Conservation (phyloP, 345 rosid species). For the Mercurialis annua region DNA sequence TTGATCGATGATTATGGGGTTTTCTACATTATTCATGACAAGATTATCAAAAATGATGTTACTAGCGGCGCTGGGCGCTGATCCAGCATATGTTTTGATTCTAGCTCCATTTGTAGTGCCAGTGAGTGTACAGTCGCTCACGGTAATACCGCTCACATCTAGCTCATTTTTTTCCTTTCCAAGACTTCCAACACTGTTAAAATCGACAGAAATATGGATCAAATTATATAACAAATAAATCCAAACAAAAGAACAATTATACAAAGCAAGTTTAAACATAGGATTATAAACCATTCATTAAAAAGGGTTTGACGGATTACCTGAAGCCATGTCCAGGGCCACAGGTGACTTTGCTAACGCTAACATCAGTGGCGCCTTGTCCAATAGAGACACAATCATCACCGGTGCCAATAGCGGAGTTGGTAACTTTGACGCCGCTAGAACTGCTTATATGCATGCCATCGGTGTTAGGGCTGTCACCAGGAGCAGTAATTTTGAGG, state of each 20-base stretch:
- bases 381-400: constrained; percentile 48
- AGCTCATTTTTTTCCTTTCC: background rate
- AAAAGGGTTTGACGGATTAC: background rate
- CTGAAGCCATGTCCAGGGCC: constrained; percentile 57
- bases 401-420: constrained; percentile 38
- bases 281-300: no score
- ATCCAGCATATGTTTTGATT: background rate
- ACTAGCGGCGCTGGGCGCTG: background rate
- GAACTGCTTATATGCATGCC: constrained; percentile 83
- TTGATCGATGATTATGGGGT: constrained; percentile 4
- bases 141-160: background rate
- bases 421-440: constrained; percentile 22
- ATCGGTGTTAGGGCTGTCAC: constrained; percentile 83
- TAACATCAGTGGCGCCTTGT: constrained; percentile 26
- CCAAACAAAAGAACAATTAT: no score
- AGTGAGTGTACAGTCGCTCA: background rate
- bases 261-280: no score
- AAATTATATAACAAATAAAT: background rate
- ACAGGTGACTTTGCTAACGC: constrained; percentile 27
- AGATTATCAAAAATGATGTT: background rate
- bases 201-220: background rate
- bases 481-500: constrained; percentile 69
- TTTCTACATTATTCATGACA: background rate
- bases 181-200: background rate
- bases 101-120: constrained; percentile 1